Base-by-base conservation (phyloP, 805 yeast species). In the Hagleromyces aurorensis region DNA sequence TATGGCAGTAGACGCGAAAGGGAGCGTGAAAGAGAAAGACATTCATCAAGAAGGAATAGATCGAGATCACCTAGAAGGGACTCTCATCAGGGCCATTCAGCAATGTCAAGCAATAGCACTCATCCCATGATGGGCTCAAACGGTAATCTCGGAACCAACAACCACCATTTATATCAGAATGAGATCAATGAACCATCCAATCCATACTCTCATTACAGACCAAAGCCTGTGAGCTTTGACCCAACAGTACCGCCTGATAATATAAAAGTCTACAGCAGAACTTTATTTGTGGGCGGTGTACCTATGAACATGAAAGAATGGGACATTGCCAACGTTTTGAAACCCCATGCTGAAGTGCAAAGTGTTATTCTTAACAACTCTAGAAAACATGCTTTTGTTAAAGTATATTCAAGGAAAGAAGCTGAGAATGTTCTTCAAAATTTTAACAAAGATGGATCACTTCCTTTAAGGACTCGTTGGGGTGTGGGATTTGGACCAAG, bases 401-500 rank as follows among this genome's bases (percentile, higher is more conserved):
- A 91, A 60, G 93, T 87, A 15, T 85, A 81, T 54, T 83, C 94
- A 13, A 73, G 98, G 59, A 69, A 67, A 20, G 97, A 89, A 57
- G 98, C 98, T 17, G 96, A 83, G 54, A 72, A 67, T 37, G 86
- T 86, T 9, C 69, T 85, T 34, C 65, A 70, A 22, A 71, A 75
- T 23, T 85, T 87, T 61, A 75, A 75, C 49, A 74, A 77, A 43
- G 78, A 76, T 38, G 78, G 80, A 22, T 57, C 71, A 7, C 61
- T 52, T 63, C 73, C 43, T 54, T 64, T 91, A 44, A 73, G 97
- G 59, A 83, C 93, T 4, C 72, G 96, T 53, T 91, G 98, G 98
- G 98, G 97, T 43, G 97, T 91, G 39, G 98, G 98, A 1, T 91
- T 82, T 51, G 98, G 98, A 4, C 98, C 98, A 32, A 75, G 98